Base-by-base conservation (phyloP, 2,329 filamentous ascomycete species). In the Phoma herbarum region DNA sequence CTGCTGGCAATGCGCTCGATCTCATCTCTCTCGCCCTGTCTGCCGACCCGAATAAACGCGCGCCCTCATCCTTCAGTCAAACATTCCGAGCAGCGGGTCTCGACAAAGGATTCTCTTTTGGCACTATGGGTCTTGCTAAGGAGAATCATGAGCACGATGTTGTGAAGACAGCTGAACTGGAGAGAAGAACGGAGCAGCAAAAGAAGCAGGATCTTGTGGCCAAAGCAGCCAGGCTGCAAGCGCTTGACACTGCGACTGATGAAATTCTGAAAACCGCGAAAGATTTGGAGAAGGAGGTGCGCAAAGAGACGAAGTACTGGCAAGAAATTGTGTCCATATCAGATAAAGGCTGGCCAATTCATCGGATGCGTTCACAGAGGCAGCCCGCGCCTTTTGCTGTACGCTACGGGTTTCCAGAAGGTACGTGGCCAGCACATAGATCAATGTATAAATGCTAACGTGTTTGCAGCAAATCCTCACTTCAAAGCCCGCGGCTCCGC, bases 241-340 rank as follows among this genome's bases (percentile, higher is more conserved):
- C 89, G 44, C 86, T 97, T 65, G 88, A 90, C 67, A 85, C 86
- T 31, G 88, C 90, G 3, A 88, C 92, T 1, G 89, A 91, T 67
- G 88, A 88, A 33, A 85, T 97, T 22, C 80, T 92, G 14, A 84
- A 87, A 10, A 89, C 93, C 4, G 90, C 91, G 0, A 83, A 84
- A 25, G 85, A 91, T 39, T 79, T 99, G 12, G 86, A 92, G 67
- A 85, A 85, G 11, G 93, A 97, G 75, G 90, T 96, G 31, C 84
- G 86, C 10, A 86, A 87, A 28, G 95, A 99, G 79, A 89, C 88
- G 2, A 89, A 85, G 67, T 99, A 96, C 76, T 99, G 95, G 95
- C 85, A 90, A 54, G 90, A 96, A 68, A 85, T 98, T 2, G 80
- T 96, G 45, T 86, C 88, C 10, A 88, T 98, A 43, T 92, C 90